phyloP scores from a whole-genome alignment of 192 early-diverging fungal genomes.

The Funneliformis geosporum region DNA sequence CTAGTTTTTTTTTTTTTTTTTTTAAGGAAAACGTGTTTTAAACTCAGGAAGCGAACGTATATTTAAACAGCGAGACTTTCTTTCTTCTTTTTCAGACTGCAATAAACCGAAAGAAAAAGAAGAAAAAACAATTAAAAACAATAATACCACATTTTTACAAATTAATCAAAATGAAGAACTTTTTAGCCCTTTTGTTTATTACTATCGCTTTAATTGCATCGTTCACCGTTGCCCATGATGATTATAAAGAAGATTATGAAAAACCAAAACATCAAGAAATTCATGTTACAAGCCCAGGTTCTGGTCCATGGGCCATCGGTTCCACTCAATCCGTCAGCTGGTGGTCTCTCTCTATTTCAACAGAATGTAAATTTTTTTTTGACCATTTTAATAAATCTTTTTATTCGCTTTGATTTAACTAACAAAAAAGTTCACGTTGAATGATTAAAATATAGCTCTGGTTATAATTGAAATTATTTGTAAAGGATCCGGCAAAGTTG shows the following conservation, averaged over 20 bases:
- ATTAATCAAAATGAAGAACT: background rate
- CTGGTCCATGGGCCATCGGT: slow-evolving; percentile 10
- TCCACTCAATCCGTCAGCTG: background rate
- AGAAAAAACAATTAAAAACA: too few species aligned
- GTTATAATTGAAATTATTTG: background rate
- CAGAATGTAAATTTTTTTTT: background rate
- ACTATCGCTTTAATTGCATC: background rate
- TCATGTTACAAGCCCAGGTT: background rate
- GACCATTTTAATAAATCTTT: background rate
- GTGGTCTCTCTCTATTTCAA: background rate
- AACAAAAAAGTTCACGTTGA: background rate
- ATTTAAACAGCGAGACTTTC: too few species aligned
- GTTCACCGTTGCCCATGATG: background rate
- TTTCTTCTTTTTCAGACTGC: too few species aligned
- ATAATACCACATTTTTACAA: too few species aligned
- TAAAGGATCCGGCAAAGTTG: background rate
- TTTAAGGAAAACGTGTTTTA: too few species aligned
- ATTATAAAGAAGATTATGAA: too few species aligned
- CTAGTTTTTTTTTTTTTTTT: too few species aligned
- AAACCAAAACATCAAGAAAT: background rate
- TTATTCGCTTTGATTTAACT: background rate
- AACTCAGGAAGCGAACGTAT: too few species aligned
- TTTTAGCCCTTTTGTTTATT: background rate
- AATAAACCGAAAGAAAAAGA: too few species aligned
- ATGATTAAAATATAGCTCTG: background rate